These are phyloP conservation scores for Coniochaeta hoffmannii DNA, from an alignment of 2,329 filamentous ascomycete genomes.

Conservation along the genomic window DNA sequence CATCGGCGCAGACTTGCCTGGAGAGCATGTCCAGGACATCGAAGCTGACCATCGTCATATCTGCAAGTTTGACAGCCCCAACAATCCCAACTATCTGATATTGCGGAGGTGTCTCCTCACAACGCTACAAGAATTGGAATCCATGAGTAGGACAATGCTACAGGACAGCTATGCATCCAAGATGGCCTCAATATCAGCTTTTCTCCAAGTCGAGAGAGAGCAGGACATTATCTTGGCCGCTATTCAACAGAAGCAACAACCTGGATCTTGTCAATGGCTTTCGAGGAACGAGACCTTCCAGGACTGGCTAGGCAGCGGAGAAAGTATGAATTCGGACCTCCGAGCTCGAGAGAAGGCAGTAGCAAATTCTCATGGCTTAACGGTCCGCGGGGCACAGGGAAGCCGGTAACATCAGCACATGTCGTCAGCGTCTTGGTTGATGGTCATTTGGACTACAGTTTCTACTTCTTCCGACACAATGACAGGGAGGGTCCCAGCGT, in stretches of 20 bases:
- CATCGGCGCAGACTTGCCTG: conserved; percentile 10
- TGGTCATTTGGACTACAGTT: conserved; percentile 15
- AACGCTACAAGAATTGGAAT: conserved; percentile 13
- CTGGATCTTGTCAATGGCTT: conserved; percentile 19
- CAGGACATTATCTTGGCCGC: conserved; percentile 15
- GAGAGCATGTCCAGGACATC: conserved; percentile 14
- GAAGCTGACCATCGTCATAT: conserved; percentile 19
- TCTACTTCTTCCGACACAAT: conserved; percentile 20
- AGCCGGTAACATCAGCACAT: conserved; percentile 16
- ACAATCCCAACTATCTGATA: conserved; percentile 16
- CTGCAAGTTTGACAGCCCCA: conserved; percentile 17
- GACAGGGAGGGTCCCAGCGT: conserved; percentile 9
- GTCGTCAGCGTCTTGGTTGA: conserved; percentile 16
- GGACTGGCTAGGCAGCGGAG: conserved; percentile 13
- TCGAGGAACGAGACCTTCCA: conserved; percentile 12
- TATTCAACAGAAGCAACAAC: conserved; percentile 12
- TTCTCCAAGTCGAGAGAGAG: conserved; percentile 10
- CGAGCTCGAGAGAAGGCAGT: neutral
- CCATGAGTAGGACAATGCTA: too few relatives aligned
- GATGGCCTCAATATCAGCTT: too few relatives aligned
- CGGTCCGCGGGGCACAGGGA: conserved; percentile 19
- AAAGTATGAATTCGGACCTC: neutral
- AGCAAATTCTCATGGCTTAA: conserved; percentile 15
- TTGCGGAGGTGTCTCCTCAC: conserved; percentile 11
- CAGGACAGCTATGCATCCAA: too few relatives aligned